Conservation (phyloP, 2,329 filamentous ascomycete genomes). For the Botrytis fabae region DNA sequence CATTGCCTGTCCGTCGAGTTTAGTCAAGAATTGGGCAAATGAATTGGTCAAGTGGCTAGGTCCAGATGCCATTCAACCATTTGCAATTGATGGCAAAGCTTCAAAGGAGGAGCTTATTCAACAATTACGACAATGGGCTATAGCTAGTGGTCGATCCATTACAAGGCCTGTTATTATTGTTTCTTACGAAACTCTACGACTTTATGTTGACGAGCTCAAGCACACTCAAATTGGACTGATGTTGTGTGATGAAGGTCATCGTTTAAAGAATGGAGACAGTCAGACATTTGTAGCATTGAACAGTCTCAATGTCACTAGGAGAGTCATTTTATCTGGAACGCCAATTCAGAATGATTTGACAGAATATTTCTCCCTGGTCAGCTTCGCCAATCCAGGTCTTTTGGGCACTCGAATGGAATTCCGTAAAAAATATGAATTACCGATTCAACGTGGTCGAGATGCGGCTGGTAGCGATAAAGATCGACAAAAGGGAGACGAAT, state of each 20-base stretch:
- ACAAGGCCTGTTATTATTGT: constrained; percentile 84
- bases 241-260: constrained; percentile 94
- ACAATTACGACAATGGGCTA: constrained; percentile 93
- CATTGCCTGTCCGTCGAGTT: constrained; percentile 92
- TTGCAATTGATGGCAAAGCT: constrained; percentile 95
- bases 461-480: constrained; percentile 84
- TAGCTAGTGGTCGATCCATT: constrained; percentile 75
- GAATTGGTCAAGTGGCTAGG: constrained; percentile 97
- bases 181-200: constrained; percentile 90
- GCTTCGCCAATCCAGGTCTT: constrained; percentile 92
- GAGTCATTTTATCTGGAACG: constrained; percentile 94
- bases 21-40: constrained; percentile 98
- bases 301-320: constrained; percentile 81
- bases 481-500: constrained; percentile 77
- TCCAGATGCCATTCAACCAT: constrained; percentile 84
- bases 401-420: constrained; percentile 89
- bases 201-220: constrained; percentile 88
- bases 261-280: constrained; percentile 94
- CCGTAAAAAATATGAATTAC: constrained; percentile 88
- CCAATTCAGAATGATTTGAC: constrained; percentile 99
- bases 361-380: constrained; percentile 93
- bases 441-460: constrained; percentile 88
- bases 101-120: constrained; percentile 89
- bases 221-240: constrained; percentile 88
- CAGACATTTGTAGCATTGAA: constrained; percentile 93